A percentile compares a stretch with the other conserved stretches of the same genome.
phyloP scores from a whole-genome alignment of 148 eudicot species.

The Beta vulgaris region DNA sequence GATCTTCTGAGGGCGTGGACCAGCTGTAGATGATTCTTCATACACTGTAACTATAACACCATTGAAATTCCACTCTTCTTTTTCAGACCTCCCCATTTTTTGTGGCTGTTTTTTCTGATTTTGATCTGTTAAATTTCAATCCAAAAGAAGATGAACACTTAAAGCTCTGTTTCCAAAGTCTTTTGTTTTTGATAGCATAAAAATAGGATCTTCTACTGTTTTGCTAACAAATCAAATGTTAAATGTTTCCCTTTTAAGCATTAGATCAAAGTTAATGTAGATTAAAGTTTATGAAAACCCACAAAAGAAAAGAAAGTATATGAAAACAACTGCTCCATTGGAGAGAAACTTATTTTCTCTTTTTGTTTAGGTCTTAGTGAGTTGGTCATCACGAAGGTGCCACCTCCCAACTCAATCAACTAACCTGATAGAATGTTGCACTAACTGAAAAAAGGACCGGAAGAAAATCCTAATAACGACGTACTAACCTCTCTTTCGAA shows the following conservation, averaged over 20 bases:
- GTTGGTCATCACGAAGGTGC: background rate
- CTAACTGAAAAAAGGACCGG: background rate
- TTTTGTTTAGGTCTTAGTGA: background rate
- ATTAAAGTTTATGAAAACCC: too few relatives aligned
- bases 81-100: slow-evolving; percentile 22
- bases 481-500: too few relatives aligned
- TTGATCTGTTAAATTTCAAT: background rate
- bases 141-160: background rate
- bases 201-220: slow-evolving; percentile 28
- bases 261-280: slow-evolving; percentile 4
- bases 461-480: background rate
- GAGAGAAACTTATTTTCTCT: background rate
- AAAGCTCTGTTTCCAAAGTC: background rate
- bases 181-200: background rate
- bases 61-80: slow-evolving; percentile 8
- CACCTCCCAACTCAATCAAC: background rate
- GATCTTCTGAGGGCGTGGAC: slow-evolving; percentile 8
- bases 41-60: slow-evolving; percentile 49
- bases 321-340: slow-evolving; percentile 26
- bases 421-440: background rate
- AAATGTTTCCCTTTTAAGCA: slow-evolving; percentile 12
- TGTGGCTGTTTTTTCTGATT: background rate
- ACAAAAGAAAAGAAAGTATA: background rate
- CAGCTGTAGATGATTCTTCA: slow-evolving; percentile 32
- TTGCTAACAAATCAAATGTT: slow-evolving; percentile 16